Conservation (phyloP, 257 asterid genomes). For the Scutellaria galericulata region DNA sequence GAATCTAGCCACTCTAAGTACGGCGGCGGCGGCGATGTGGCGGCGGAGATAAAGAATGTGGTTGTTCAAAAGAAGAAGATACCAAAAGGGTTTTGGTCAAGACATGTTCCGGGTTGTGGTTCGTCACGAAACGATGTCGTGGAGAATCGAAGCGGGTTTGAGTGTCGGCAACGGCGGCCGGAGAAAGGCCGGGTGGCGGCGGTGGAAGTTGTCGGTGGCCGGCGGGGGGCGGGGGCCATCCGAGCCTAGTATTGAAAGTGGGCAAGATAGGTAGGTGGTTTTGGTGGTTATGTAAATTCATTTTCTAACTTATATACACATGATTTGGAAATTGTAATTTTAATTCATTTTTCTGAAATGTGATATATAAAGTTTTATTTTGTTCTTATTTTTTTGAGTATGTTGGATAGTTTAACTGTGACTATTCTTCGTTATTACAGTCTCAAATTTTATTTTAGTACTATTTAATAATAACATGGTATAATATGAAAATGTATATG, state of each 20-base stretch:
- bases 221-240: constrained; percentile 28
- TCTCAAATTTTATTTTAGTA: too few species aligned
- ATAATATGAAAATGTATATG: too few species aligned
- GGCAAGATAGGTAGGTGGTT: constrained; percentile 16
- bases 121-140: constrained; percentile 43
- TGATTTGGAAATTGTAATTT: background rate
- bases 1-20: constrained; percentile 38
- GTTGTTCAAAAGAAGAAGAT: constrained; percentile 21
- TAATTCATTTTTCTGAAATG: background rate
- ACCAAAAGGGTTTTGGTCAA: constrained; percentile 40
- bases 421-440: too few species aligned
- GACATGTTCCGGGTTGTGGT: constrained; percentile 47
- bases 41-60: constrained; percentile 22
- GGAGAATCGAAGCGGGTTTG: background rate
- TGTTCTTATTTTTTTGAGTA: background rate
- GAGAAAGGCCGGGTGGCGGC: constrained; percentile 33
- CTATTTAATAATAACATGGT: background rate
- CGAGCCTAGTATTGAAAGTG: background rate
- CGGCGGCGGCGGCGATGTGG: constrained; percentile 2
- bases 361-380: background rate
- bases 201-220: constrained; percentile 35
- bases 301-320: background rate
- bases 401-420: too few species aligned
- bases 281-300: background rate
- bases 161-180: constrained; percentile 1